These are phyloP conservation scores for Pestalotiopsis sp. DNA, from an alignment of 2,329 filamentous ascomycete species.

Conservation along the genomic window DNA sequence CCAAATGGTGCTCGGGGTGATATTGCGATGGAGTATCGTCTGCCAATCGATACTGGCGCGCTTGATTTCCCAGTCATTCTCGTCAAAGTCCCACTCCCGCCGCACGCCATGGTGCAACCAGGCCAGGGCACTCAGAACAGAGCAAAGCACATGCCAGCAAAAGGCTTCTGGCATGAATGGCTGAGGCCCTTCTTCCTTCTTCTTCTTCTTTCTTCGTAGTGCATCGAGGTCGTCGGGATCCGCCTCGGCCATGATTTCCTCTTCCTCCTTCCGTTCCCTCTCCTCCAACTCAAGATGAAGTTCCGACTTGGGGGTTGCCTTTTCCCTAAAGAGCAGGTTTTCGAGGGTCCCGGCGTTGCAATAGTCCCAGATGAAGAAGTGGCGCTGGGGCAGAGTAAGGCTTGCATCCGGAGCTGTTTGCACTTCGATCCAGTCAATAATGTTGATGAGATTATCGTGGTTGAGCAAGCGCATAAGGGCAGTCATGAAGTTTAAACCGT, in stretches of 20 bases:
- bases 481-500: conserved; percentile 25
- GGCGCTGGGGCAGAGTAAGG: conserved; percentile 16
- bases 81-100: conserved; percentile 20
- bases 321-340: conserved; percentile 36
- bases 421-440: conserved; percentile 39
- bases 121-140: conserved; percentile 49
- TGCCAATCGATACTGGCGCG: conserved; percentile 47
- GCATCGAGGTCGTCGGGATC: not conserved
- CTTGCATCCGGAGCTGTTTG: conserved; percentile 22
- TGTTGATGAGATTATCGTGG: conserved; percentile 52
- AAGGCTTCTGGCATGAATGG: conserved; percentile 52
- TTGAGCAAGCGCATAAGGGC: conserved; percentile 42
- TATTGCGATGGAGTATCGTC: conserved; percentile 52
- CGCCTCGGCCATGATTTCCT: not conserved
- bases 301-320: not conserved
- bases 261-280: conserved; percentile 12
- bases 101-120: conserved; percentile 55
- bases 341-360: conserved; percentile 54
- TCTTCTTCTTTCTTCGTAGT: too few relatives aligned
- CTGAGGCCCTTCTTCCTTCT: not conserved
- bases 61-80: conserved; percentile 13
- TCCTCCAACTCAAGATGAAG: conserved; percentile 8
- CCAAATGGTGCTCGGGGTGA: conserved; percentile 51
- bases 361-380: conserved; percentile 52
- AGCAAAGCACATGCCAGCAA: conserved; percentile 57